phyloP scores from a whole-genome alignment of 495 filamentous ascomycete species.

The Saxispiralis lemnorum region DNA sequence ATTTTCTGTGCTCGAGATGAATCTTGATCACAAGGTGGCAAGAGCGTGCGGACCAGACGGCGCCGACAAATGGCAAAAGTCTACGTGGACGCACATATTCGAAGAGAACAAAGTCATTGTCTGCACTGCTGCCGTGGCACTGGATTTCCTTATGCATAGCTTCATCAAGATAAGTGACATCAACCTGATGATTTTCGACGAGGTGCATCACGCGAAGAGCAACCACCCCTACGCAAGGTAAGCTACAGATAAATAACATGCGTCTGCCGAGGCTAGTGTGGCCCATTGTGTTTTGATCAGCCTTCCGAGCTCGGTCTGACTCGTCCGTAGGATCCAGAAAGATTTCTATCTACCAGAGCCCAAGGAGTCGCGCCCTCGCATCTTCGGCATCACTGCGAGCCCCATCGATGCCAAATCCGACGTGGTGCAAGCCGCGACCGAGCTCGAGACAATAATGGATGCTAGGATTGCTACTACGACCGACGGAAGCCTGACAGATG shows the following conservation, averaged over 20 bases:
- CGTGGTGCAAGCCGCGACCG: conserved; percentile 44
- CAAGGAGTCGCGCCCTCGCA: conserved; percentile 41
- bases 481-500: conserved; percentile 41
- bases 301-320: no score
- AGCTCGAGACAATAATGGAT: conserved; percentile 63
- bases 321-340: conserved; percentile 49
- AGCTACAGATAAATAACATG: neutral
- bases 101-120: conserved; percentile 70
- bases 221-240: conserved; percentile 74
- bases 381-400: conserved; percentile 96
- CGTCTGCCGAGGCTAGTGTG: no score
- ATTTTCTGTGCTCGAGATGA: conserved; percentile 60
- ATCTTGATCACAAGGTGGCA: conserved; percentile 66
- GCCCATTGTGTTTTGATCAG: neutral
- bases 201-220: conserved; percentile 93
- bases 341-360: conserved; percentile 49
- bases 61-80: conserved; percentile 44
- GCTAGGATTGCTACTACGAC: conserved; percentile 68
- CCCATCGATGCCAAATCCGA: conserved; percentile 74
- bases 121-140: conserved; percentile 78
- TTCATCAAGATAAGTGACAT: conserved; percentile 70
- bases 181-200: conserved; percentile 87
- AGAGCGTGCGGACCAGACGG: conserved; percentile 61
- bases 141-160: conserved; percentile 58
- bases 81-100: conserved; percentile 52